Conservation (phyloP, 768 basidiomycete genomes). For the Rhodotorula graminis region DNA sequence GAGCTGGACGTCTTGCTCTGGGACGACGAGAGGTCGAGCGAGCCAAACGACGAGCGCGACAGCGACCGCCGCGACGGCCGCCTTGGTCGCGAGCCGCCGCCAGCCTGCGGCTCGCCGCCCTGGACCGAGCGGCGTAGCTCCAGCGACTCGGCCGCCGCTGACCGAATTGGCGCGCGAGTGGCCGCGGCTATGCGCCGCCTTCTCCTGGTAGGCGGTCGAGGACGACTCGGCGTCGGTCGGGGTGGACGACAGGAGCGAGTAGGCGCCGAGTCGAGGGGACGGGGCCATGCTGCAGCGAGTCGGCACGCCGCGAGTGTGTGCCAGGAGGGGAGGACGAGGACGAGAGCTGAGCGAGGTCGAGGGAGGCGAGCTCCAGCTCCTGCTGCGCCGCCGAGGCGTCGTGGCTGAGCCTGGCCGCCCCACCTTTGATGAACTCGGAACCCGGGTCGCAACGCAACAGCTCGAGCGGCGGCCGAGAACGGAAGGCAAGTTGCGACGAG, state of each 20-base stretch:
- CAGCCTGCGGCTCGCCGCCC: background rate
- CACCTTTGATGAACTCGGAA: too few relatives aligned
- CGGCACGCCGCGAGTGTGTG: too few relatives aligned
- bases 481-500: background rate
- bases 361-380: too few relatives aligned
- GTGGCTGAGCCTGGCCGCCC: too few relatives aligned
- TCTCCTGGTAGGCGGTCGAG: conserved; percentile 15
- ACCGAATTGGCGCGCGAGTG: background rate
- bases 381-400: too few relatives aligned
- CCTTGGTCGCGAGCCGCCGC: background rate
- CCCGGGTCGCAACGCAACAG: too few relatives aligned
- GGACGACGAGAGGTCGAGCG: background rate
- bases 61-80: background rate
- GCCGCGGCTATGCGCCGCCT: background rate
- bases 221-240: conserved; percentile 1
- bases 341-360: too few relatives aligned
- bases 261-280: background rate
- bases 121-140: too few relatives aligned
- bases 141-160: too few relatives aligned
- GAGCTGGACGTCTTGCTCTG: conserved; percentile 16
- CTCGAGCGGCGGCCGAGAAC: too few relatives aligned
- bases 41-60: background rate
- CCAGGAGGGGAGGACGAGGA: too few relatives aligned
- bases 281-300: background rate
- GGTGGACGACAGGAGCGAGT: conserved; percentile 18